Percentiles rank a stretch among this genome's conserved stretches.
These are phyloP conservation scores for Gloeostereum incarnatum DNA, from an alignment of 768 basidiomycete species.

Conservation along the genomic window DNA sequence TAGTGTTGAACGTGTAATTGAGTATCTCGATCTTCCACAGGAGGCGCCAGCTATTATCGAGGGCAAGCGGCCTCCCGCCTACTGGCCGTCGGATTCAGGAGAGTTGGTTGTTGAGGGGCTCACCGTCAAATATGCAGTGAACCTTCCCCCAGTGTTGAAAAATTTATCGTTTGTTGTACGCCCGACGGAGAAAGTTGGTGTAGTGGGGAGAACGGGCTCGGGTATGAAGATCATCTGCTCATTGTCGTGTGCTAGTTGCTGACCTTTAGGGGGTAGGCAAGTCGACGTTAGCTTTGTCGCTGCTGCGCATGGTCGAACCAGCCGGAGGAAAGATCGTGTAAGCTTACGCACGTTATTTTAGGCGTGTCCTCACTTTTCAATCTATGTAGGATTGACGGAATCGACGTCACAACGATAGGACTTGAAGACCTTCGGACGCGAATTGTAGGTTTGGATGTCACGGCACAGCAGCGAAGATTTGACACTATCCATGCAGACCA, in stretches of 20 bases:
- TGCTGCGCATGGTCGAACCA: constrained; percentile 58
- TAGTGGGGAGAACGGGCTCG: constrained; percentile 65
- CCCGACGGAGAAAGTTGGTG: constrained; percentile 59
- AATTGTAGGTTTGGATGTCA: constrained; percentile 28
- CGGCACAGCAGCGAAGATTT: not conserved
- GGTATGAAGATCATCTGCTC: constrained; percentile 20
- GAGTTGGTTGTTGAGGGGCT: constrained; percentile 49
- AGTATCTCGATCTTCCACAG: constrained; percentile 59
- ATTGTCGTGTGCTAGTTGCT: not conserved
- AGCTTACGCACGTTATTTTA: constrained; percentile 8
- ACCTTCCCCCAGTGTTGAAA: constrained; percentile 50
- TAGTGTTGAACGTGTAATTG: constrained; percentile 63
- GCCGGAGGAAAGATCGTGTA: constrained; percentile 48
- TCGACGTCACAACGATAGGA: constrained; percentile 61
- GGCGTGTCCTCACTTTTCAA: not conserved
- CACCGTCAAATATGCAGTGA: constrained; percentile 52
- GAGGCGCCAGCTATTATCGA: constrained; percentile 57
- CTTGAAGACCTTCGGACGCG: constrained; percentile 59
- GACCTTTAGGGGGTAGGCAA: constrained; percentile 27
- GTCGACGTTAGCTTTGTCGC: constrained; percentile 46
- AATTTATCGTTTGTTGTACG: constrained; percentile 48
- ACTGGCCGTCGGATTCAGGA: constrained; percentile 59
- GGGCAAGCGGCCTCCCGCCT: constrained; percentile 53
- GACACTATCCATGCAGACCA: constrained; percentile 38
- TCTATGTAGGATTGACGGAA: constrained; percentile 47